Conservation (phyloP, 73 alveolate species). For the Durusdinium trenchii region DNA sequence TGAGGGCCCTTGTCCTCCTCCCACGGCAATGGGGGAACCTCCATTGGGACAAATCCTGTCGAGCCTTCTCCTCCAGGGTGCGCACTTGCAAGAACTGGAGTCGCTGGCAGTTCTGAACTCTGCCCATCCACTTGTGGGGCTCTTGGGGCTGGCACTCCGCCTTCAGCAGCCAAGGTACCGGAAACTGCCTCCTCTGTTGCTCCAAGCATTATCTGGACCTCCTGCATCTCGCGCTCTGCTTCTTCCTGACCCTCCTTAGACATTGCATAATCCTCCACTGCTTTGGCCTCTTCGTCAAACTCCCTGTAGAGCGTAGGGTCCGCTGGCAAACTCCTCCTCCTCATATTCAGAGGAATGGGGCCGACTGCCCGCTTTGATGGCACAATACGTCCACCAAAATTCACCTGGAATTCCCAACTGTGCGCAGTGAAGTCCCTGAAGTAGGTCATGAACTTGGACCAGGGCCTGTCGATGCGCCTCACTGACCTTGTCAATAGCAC, state of each 20-base stretch:
- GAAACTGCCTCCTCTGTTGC: no score
- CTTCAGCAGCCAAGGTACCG: no score
- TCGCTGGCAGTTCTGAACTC: not conserved
- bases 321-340: no score
- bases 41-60: no score
- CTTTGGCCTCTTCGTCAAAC: not conserved
- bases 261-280: not conserved
- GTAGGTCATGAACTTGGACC: not conserved
- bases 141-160: no score
- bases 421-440: not conserved
- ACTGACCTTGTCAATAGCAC: not conserved
- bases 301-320: not conserved
- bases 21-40: no score
- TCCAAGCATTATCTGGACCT: not conserved
- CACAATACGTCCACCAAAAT: not conserved
- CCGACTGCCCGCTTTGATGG: not conserved
- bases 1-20: no score
- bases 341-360: no score
- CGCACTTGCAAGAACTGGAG: not conserved
- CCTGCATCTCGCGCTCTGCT: not conserved
- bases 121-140: no score
- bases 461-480: not conserved
- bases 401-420: not conserved
- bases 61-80: not conserved
- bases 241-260: not conserved